Evolutionary conservation across 2,329 filamentous ascomycete genomes (phyloP).

Genomic region (Coniochaeta hoffmannii): DNA sequence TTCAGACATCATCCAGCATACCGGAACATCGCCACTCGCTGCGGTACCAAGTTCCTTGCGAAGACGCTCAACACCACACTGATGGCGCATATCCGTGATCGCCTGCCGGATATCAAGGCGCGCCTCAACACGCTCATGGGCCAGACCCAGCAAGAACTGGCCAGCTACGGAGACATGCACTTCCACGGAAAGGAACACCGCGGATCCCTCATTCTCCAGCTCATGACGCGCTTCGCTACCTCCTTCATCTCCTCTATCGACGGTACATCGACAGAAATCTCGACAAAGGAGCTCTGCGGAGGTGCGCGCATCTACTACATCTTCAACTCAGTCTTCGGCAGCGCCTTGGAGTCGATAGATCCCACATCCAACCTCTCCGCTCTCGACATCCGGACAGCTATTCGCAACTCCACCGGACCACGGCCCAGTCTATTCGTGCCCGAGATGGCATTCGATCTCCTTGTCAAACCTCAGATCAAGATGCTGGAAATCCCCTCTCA

Average conservation of each 20-base stretch:
- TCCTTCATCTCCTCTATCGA: slow-evolving; percentile 99
- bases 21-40: slow-evolving; percentile 87
- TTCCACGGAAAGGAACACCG: slow-evolving; percentile 97
- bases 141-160: slow-evolving; percentile 97
- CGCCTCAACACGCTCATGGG: slow-evolving; percentile 97
- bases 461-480: slow-evolving; percentile 98
- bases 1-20: slow-evolving; percentile 97
- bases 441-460: slow-evolving; percentile 92
- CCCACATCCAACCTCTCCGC: slow-evolving; percentile 92
- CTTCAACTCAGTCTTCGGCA: slow-evolving; percentile 97
- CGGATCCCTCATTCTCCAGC: slow-evolving; percentile 86
- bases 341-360: slow-evolving; percentile 91
- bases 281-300: slow-evolving; percentile 93
- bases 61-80: slow-evolving; percentile 92
- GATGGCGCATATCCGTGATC: slow-evolving; percentile 93
- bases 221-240: slow-evolving; percentile 97
- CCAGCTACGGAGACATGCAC: slow-evolving; percentile 95
- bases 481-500: slow-evolving; percentile 91
- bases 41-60: slow-evolving; percentile 88
- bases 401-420: slow-evolving; percentile 94
- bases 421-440: slow-evolving; percentile 94
- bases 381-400: slow-evolving; percentile 91
- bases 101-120: slow-evolving; percentile 95
- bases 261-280: slow-evolving; percentile 96
- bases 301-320: slow-evolving; percentile 97